Conservation (phyloP, 352 stramenopile species). For the Blastocystis sp. region DNA sequence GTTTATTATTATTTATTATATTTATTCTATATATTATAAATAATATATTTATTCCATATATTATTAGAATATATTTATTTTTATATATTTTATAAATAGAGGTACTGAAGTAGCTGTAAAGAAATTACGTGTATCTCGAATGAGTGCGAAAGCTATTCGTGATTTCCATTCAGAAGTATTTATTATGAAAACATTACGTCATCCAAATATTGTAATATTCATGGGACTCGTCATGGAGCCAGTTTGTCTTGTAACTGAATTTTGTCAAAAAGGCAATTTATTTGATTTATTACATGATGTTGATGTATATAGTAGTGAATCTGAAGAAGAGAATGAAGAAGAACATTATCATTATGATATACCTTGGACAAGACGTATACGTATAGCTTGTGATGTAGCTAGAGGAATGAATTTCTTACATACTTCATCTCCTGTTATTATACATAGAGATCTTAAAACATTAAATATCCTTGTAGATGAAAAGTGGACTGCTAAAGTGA, state of each 20-base stretch:
- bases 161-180: slow-evolving; percentile 46
- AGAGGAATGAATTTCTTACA: slow-evolving; percentile 69
- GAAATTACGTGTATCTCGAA: slow-evolving; percentile 28
- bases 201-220: slow-evolving; percentile 53
- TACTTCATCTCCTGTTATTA: slow-evolving; percentile 59
- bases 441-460: slow-evolving; percentile 65
- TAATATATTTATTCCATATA: too few species aligned
- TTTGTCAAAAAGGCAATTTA: slow-evolving; percentile 31
- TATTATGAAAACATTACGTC: slow-evolving; percentile 42
- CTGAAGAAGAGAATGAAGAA: slow-evolving; percentile 12
- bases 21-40: too few species aligned
- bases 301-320: too few species aligned
- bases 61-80: too few species aligned
- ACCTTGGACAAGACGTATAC: slow-evolving; percentile 59
- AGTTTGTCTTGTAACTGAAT: slow-evolving; percentile 43
- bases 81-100: background rate
- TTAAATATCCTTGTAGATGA: slow-evolving; percentile 65
- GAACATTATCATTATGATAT: slow-evolving; percentile 51
- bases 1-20: too few species aligned
- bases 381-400: slow-evolving; percentile 62
- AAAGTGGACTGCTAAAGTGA: slow-evolving; percentile 65
- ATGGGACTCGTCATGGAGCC: slow-evolving; percentile 69
- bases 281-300: slow-evolving; percentile 27
- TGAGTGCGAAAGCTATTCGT: slow-evolving; percentile 33
- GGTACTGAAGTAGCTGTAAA: slow-evolving; percentile 33